Base-by-base conservation (phyloP, 176 grass and related monocot genomes). In the sorghum (Sorghum bicolor) region DNA sequence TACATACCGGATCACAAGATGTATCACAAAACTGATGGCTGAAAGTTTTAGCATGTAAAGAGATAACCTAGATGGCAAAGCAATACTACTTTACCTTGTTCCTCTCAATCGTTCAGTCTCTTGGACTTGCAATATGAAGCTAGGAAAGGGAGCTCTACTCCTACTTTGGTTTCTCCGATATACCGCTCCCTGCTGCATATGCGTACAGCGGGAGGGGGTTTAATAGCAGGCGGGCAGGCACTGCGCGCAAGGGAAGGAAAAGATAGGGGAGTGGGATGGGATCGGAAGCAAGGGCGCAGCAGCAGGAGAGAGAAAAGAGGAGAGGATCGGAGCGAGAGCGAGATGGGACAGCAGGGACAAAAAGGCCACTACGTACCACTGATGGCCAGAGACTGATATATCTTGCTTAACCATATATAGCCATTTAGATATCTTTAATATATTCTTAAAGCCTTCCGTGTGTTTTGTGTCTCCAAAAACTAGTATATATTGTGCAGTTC, bases 361-460 rank as follows among this genome's bases (percentile, higher is more conserved):
- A 43, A 43, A n/a, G 40, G 12, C 12, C 43, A 44, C 10, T 43
- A 10, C 39, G 1, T n/a, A n/a, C n/a, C n/a, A 41, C 40, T 41
- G 40, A 40, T 40, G 8, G 10, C 10, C 40, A 41, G 40, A 41
- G 1, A 2, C 10, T 70, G 25, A 29, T 37, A 37, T 52, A n/a
- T n/a, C 83, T 86, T 86, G 88, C 52, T 89, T 86, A 89, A 30
- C 78, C 88, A 50, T 72, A 71, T 89, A 82, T 89, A 50, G 83
- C 50, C 26, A 76, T 82, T 22, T 78, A 55, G 41, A 71, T 40
- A 64, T 43, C 71, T 85, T 68, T 72, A 72, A 76, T 64, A 43
- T 43, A 70, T 53, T 85, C 71, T 52, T 58, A 38, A 86, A 66
- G 77, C 41, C 29, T 32, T 24, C 9, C 16, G 16, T 53, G 17